Evolutionary conservation across 2,329 filamentous ascomycete genomes (phyloP), one percentile per base, ranked within the genome.

Genomic region (Metarhizium robertsii): DNA sequence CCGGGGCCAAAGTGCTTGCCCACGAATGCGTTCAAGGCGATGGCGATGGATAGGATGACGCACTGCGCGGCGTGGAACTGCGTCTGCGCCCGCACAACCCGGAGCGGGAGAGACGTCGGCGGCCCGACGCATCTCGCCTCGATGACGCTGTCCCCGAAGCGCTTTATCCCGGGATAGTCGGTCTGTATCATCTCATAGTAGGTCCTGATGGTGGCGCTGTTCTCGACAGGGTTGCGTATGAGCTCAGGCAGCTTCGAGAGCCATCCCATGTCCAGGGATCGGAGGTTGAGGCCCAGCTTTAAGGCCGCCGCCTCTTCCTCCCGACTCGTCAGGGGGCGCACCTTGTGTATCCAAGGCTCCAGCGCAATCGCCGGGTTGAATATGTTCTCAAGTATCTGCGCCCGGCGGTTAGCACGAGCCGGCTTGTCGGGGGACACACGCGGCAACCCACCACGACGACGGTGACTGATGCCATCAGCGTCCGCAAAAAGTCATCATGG

Each of bases 331-430:
- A 18, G 42, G 13, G 38, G 38, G 14, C 42, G 42, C 7, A 61
- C 34, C 14, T 55, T 54, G 13, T 32, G 14, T 34, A 65, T 60
- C 62, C 62, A 67, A 0, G 61, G 60, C 29, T 59, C 53, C 4
- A 62, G 59, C n/a, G 61, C 57, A 50, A 68, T 64, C 5, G 56
- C 59, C 6, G 61, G 61, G 34, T 67, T 68, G 29, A 59, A 61
- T 16, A 71, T 64, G 47, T 67, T 69, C 47, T 71, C 69, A 11
- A 68, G 57, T 14, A 70, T 57, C 68, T 71, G 25, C 32, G 42
- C 25, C n/a, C 11, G 20, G 14, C 45, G 38, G 8, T n/a, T 0
- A 57, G 8, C 18, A 48, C 52, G 25, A 52, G 53, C 38, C 2
- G 6, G n/a, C 2, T 1, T 6, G 6, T 7, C 18, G 13, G 14